These are phyloP conservation scores for Hypomyces perniciosus DNA, from an alignment of 2,329 filamentous ascomycete genomes.

Conservation along the genomic window DNA sequence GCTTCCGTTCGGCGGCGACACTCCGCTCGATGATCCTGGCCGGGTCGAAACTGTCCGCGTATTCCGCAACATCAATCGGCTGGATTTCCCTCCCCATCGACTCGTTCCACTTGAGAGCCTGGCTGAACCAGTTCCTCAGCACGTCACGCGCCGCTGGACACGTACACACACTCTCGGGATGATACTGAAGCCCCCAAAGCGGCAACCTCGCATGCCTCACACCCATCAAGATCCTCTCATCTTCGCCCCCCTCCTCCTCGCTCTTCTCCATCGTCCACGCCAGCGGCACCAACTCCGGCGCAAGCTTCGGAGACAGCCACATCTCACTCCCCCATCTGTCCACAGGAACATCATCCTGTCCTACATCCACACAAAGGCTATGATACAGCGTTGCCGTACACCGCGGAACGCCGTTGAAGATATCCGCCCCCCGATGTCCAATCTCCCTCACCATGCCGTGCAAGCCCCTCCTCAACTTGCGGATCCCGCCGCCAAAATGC, in stretches of 20 bases:
- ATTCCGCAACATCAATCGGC: background rate
- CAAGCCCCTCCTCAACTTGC: constrained; percentile 62
- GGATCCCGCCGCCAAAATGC: constrained; percentile 60
- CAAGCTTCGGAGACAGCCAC: constrained; percentile 33
- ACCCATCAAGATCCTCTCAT: constrained; percentile 66
- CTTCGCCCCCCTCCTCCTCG: constrained; percentile 24
- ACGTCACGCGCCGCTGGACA: constrained; percentile 59
- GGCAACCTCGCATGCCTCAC: constrained; percentile 62
- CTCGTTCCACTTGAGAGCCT: constrained; percentile 56
- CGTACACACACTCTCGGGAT: constrained; percentile 85
- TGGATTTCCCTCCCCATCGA: constrained; percentile 15
- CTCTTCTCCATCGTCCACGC: constrained; percentile 54
- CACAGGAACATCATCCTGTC: constrained; percentile 36
- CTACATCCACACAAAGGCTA: constrained; percentile 51
- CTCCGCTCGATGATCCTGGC: constrained; percentile 9
- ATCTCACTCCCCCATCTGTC: constrained; percentile 31
- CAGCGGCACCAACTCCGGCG: constrained; percentile 47
- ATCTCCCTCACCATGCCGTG: constrained; percentile 76
- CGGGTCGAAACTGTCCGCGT: constrained; percentile 20
- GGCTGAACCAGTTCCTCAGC: constrained; percentile 68
- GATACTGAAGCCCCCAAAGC: constrained; percentile 85
- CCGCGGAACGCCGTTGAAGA: constrained; percentile 57
- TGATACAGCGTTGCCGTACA: constrained; percentile 76
- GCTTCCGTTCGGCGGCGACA: constrained; percentile 16
- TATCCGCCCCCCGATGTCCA: constrained; percentile 50